These are phyloP conservation scores for Trapa incisa DNA, from an alignment of 345 rosid genomes.

Conservation along the genomic window DNA sequence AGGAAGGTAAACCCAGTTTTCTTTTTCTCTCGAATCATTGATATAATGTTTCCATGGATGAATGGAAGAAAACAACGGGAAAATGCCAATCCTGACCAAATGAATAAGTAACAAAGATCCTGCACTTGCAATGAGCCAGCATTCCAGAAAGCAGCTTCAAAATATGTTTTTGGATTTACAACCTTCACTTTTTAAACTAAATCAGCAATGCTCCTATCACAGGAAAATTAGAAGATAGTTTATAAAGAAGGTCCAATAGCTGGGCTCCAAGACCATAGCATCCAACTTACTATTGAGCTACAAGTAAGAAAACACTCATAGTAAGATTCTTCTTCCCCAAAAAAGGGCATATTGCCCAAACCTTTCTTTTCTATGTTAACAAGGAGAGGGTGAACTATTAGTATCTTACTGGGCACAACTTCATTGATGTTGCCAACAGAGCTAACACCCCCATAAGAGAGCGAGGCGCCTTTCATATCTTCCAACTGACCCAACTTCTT, in stretches of 20 bases:
- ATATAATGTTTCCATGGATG: neutral
- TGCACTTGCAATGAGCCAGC: neutral
- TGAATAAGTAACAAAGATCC: too few relatives aligned
- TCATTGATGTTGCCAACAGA: conserved; percentile 46
- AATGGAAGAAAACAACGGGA: neutral
- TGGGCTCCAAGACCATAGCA: too few relatives aligned
- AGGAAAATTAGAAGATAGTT: too few relatives aligned
- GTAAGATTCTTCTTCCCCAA: neutral
- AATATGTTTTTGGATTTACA: neutral
- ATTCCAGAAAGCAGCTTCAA: neutral
- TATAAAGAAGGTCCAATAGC: too few relatives aligned
- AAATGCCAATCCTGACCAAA: neutral
- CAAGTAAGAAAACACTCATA: neutral
- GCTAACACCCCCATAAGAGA: conserved; percentile 65
- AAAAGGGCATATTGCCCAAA: neutral
- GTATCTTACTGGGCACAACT: conserved; percentile 47
- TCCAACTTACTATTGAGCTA: too few relatives aligned
- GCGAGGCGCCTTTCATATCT: conserved; percentile 57
- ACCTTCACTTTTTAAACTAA: too few relatives aligned
- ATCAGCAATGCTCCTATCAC: too few relatives aligned
- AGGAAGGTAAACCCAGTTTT: neutral
- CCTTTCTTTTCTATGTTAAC: neutral
- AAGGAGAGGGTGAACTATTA: neutral
- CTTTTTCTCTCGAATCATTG: neutral
- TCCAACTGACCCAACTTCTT: conserved; percentile 70